Evolutionary conservation across 1,284 basidiomycete genomes (phyloP).

Genomic region (Apiotrichum brassicae): DNA sequence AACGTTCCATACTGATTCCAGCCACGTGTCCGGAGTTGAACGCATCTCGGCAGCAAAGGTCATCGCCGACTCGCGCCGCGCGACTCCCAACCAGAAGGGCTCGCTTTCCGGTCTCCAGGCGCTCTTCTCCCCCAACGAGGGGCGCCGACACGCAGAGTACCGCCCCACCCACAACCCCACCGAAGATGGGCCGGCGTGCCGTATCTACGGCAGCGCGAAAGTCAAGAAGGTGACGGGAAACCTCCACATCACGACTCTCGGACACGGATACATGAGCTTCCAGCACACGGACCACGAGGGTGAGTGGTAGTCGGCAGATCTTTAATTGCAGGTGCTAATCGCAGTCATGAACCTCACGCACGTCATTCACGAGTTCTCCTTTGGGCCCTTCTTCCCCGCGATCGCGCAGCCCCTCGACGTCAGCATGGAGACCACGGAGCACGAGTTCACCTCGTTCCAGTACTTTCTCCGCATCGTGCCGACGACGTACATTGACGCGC

Average conservation of each 20-base stretch:
- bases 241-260: constrained; percentile 81
- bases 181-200: constrained; percentile 63
- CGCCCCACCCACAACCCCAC: constrained; percentile 66
- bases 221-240: constrained; percentile 93
- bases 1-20: not conserved
- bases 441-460: constrained; percentile 90
- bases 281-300: constrained; percentile 80
- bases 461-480: constrained; percentile 94
- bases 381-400: constrained; percentile 92
- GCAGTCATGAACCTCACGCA: constrained; percentile 94
- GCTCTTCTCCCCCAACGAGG: constrained; percentile 54
- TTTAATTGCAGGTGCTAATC: not conserved
- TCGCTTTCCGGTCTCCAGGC: constrained; percentile 36
- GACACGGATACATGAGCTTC: constrained; percentile 83
- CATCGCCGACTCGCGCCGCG: constrained; percentile 32
- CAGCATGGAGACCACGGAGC: constrained; percentile 71
- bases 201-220: constrained; percentile 74
- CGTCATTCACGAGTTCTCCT: constrained; percentile 92
- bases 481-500: constrained; percentile 76
- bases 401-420: constrained; percentile 92
- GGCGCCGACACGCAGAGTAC: constrained; percentile 53
- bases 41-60: constrained; percentile 36
- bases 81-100: constrained; percentile 36
- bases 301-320: constrained; percentile 40
- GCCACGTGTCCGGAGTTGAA: constrained; percentile 4